A percentile compares a stretch with the other conserved stretches of the same genome.
These are phyloP conservation scores for Candida anglica DNA, from an alignment of 805 yeast species.

Conservation along the genomic window DNA sequence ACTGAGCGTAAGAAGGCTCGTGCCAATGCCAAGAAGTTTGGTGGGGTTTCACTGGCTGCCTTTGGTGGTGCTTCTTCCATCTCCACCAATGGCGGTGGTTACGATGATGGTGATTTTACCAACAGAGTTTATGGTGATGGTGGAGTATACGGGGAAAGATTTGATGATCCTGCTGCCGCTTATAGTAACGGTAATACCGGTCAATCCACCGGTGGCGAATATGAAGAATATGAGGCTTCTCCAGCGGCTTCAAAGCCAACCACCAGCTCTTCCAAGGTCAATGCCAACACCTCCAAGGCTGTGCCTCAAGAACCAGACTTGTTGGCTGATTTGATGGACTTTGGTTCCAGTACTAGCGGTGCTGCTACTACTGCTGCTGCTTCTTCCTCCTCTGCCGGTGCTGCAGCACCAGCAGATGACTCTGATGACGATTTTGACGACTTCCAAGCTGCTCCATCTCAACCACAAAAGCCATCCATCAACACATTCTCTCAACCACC, in stretches of 20 bases:
- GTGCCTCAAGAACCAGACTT: conserved; percentile 41
- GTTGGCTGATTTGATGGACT: conserved; percentile 43
- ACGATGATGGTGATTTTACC: conserved; percentile 48
- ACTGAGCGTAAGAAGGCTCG: conserved; percentile 89
- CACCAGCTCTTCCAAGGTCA: conserved; percentile 31
- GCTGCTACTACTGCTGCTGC: conserved; percentile 16
- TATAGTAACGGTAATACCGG: conserved; percentile 32
- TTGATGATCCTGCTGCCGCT: conserved; percentile 52
- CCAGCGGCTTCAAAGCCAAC: conserved; percentile 23
- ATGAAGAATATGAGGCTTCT: conserved; percentile 61
- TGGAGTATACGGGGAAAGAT: conserved; percentile 65
- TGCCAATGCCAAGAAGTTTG: conserved; percentile 76
- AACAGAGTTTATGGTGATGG: conserved; percentile 66
- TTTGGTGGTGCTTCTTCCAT: conserved; percentile 48
- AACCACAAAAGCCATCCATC: conserved; percentile 17
- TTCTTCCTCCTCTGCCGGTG: conserved; percentile 11
- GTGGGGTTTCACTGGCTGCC: conserved; percentile 60
- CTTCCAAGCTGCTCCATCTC: conserved; percentile 65
- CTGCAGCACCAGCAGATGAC: conserved; percentile 22
- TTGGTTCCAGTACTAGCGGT: conserved; percentile 21
- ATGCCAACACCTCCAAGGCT: conserved; percentile 23
- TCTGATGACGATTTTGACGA: conserved; percentile 80
- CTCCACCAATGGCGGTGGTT: conserved; percentile 29
- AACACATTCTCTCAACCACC: conserved; percentile 21
- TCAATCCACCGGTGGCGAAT: conserved; percentile 32